Percentiles rank a stretch among this genome's conserved stretches.
phyloP scores from a whole-genome alignment of 805 yeast genomes.

The Naumovozyma baii region DNA sequence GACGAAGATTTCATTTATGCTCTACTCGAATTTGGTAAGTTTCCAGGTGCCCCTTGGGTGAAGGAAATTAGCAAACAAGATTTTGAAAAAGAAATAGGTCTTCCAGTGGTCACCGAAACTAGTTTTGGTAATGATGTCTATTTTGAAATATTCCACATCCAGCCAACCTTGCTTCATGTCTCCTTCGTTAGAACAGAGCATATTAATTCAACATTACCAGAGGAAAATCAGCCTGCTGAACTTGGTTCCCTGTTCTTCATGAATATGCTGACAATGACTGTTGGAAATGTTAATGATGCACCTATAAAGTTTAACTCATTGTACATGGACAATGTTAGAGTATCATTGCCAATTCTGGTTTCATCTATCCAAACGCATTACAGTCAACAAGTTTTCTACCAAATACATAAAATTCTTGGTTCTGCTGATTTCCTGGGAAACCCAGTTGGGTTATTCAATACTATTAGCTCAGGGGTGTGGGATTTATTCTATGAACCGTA shows the following conservation, averaged over 20 bases:
- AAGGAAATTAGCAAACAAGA: conserved; percentile 32
- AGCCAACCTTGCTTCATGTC: conserved; percentile 79
- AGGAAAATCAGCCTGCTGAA: conserved; percentile 13
- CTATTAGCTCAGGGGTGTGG: conserved; percentile 86
- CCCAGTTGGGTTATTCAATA: conserved; percentile 93
- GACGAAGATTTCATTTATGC: conserved; percentile 91
- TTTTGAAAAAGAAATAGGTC: conserved; percentile 53
- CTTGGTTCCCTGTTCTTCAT: conserved; percentile 52
- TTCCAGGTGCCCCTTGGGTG: conserved; percentile 78
- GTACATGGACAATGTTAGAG: conserved; percentile 79
- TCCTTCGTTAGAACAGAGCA: conserved; percentile 88
- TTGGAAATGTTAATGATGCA: conserved; percentile 95
- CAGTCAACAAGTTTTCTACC: conserved; percentile 84
- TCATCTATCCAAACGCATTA: conserved; percentile 76
- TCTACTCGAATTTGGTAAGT: conserved; percentile 63
- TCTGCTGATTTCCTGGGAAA: conserved; percentile 95
- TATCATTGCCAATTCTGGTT: conserved; percentile 64
- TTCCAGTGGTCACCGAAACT: conserved; percentile 60
- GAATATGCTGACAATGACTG: conserved; percentile 88
- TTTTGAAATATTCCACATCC: conserved; percentile 85
- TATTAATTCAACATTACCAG: conserved; percentile 53
- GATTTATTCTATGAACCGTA: conserved; percentile 97
- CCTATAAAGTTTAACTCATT: conserved; percentile 84
- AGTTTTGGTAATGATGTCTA: conserved; percentile 64
- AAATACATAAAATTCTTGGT: conserved; percentile 84